Base-by-base conservation (phyloP, 169 alveolate species). In the Sarcocystis neurona region DNA sequence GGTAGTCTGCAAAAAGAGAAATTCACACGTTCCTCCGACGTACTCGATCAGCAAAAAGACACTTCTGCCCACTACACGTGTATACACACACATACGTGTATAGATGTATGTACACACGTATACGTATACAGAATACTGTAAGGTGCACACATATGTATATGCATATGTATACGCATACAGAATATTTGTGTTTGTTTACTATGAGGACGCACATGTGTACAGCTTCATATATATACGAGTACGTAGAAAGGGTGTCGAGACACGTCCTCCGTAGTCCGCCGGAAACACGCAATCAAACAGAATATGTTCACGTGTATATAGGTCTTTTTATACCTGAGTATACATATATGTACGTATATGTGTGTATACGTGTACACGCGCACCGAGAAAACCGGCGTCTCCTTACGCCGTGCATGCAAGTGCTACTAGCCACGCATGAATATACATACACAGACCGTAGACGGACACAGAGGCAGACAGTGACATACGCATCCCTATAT, bases 1-100 rank as follows among this genome's bases (percentile, higher is more conserved):
- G 75, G 68, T 84, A 88, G 80, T 75, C 89, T 60, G 92, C 82
- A 23, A 27, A n/a, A n/a, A 20, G 47, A 4, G 8, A 0, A 72
- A 39, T 2, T 23, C 43, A 68, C 39, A 50, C 2, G 34, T 72
- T 47, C 47, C 30, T 50, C 60, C n/a, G 18, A 18, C 8, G 60
- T 50, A 50, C n/a, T 50, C 60, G 8, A 8, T 60, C 87, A 20
- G 23, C 87, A 47, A 30, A 48, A 47, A 15, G 37, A 27, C 10
- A 8, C 39, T 53, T 10, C 10, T 12, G 30, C 10, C 63, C 63
- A 12, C 63, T 53, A 53, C 43, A 8, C 66, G 34, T 30, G 15
- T 56, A 23, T 23, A 30, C 68, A 56, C 68, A 56, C 68, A 56
- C 27, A 56, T 23, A 56, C 27, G 27, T 0, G 27, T 56, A 56